phyloP scores from a whole-genome alignment of 306 rosid genomes.

The Vicia faba region DNA sequence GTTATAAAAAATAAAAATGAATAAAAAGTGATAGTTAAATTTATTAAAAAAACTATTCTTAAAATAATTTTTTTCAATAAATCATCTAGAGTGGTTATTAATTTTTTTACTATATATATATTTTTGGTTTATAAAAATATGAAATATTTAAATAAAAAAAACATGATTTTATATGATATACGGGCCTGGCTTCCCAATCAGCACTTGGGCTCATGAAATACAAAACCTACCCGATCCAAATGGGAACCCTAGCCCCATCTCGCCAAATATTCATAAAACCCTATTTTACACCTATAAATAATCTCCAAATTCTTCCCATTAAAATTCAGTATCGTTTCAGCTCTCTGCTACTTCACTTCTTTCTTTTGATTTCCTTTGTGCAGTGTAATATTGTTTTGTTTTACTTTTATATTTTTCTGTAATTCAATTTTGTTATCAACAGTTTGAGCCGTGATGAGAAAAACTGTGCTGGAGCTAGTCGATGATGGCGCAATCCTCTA shows the following conservation, averaged over 20 bases:
- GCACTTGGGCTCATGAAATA: conserved; percentile 5
- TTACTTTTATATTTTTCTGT: background rate
- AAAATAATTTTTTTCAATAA: too few species aligned
- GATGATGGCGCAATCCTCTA: conserved; percentile 93
- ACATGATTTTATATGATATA: background rate
- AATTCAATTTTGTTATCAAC: background rate
- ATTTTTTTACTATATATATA: too few species aligned
- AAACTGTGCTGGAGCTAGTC: conserved; percentile 57
- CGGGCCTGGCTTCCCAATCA: background rate
- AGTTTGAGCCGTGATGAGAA: conserved; percentile 63
- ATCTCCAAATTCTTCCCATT: background rate
- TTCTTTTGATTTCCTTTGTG: background rate
- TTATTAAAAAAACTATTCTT: too few species aligned
- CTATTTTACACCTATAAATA: conserved; percentile 42
- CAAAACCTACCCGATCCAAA: conserved; percentile 1
- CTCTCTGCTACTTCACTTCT: too few species aligned
- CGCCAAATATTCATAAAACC: conserved; percentile 35
- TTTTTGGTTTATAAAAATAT: too few species aligned
- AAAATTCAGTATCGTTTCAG: fast-evolving
- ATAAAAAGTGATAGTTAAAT: too few species aligned
- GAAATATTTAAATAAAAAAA: background rate
- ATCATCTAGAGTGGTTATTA: too few species aligned
- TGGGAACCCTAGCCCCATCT: too few species aligned
- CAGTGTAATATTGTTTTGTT: background rate
- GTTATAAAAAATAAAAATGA: too few species aligned